Conservation (phyloP, 345 rosid genomes). For the Salix suchowensis region DNA sequence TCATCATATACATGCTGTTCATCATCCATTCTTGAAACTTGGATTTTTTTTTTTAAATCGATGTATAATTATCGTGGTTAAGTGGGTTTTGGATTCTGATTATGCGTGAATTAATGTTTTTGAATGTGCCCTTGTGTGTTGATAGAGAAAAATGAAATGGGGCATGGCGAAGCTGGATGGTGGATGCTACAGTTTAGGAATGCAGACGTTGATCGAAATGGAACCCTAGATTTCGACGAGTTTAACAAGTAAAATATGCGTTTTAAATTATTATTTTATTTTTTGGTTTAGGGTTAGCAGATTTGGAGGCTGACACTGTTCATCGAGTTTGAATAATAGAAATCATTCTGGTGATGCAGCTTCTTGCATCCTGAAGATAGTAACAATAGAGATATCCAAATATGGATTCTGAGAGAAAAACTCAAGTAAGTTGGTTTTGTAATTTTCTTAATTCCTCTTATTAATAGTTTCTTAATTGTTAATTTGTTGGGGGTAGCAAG, state of each 20-base stretch:
- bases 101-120: not conserved
- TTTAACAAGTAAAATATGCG: conserved; percentile 41
- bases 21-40: not conserved
- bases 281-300: not conserved
- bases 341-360: conserved; percentile 23
- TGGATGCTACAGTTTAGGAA: conserved; percentile 54
- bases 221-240: conserved; percentile 45
- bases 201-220: conserved; percentile 52
- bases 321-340: not conserved
- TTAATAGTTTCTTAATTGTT: not conserved
- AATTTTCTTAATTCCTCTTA: not conserved
- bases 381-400: conserved; percentile 43
- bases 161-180: conserved; percentile 75
- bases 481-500: not conserved
- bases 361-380: conserved; percentile 77
- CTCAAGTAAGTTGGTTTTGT: conserved; percentile 34
- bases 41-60: not conserved
- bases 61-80: not conserved
- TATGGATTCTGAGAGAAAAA: conserved; percentile 50
- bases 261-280: not conserved
- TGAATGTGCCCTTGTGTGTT: not conserved
- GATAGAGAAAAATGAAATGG: conserved; percentile 43
- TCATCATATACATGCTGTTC: not conserved
- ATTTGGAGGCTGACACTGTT: not conserved
- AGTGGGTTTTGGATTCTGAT: not conserved